Evolutionary conservation across 2,329 filamentous ascomycete species (phyloP).

Genomic region (Rhytidhysteron rufulum): DNA sequence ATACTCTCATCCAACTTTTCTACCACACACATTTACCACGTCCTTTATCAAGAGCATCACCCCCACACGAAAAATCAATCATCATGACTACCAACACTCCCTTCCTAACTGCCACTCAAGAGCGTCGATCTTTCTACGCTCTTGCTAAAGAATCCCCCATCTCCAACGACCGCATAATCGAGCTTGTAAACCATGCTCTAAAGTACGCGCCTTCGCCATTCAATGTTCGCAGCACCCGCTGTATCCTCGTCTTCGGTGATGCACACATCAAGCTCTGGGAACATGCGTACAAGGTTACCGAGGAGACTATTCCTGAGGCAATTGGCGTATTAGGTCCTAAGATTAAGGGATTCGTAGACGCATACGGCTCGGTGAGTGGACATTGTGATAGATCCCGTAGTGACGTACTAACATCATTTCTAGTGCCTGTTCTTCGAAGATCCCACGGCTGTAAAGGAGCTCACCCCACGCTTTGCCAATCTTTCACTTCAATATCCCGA

Average conservation of each 20-base stretch:
- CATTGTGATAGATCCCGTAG: slow-evolving; percentile 1
- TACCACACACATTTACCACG: background rate
- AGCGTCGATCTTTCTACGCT: slow-evolving; percentile 23
- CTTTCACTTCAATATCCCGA: slow-evolving; percentile 15
- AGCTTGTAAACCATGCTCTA: slow-evolving; percentile 20
- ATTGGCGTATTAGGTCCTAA: slow-evolving; percentile 17
- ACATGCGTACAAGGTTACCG: slow-evolving; percentile 14
- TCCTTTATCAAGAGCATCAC: background rate
- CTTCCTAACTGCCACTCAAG: slow-evolving; percentile 23
- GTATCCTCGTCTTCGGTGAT: slow-evolving; percentile 22
- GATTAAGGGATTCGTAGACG: slow-evolving; percentile 15
- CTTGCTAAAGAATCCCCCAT: slow-evolving; percentile 20
- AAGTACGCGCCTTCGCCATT: slow-evolving; percentile 24
- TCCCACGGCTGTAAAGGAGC: slow-evolving; percentile 9
- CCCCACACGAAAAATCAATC: background rate
- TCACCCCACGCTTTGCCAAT: slow-evolving; percentile 13
- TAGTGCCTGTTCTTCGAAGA: slow-evolving; percentile 21
- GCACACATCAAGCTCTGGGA: slow-evolving; percentile 23
- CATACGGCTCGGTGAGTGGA: slow-evolving; percentile 19
- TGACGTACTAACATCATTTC: background rate
- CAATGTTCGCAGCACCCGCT: slow-evolving; percentile 25
- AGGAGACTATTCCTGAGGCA: slow-evolving; percentile 12
- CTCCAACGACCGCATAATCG: slow-evolving; percentile 19
- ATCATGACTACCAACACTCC: slow-evolving; percentile 17
- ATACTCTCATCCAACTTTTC: slow-evolving; percentile 1